Base-by-base conservation (phyloP, 495 filamentous ascomycete species). In the Penicillium steckii region DNA sequence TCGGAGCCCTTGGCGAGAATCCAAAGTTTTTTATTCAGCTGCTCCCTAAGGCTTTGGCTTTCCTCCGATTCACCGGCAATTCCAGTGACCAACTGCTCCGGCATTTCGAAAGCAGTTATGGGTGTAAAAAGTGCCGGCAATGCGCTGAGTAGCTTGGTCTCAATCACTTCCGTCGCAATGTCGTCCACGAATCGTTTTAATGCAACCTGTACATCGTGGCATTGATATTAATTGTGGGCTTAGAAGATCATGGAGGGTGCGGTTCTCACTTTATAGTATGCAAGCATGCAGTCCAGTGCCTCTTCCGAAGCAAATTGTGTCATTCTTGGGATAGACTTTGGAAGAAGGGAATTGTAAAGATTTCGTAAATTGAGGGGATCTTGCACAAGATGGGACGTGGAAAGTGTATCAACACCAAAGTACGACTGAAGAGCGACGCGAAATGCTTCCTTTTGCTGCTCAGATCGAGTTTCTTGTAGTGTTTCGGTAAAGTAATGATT, bases 151-250 rank as follows among this genome's bases (percentile, higher is more conserved):
- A 86, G 70, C 51, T 73, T 74, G 12, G 56, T 51, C 52, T 87
- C 84, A 22, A 85, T 74, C 2, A 80, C 80, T 46, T 80, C 65
- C 13, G 76, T 72, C 12, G 79, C 71, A 27, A 86, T 57, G 41
- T 84, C 76, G 43, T 87, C 83, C 27, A 85, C 63, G 57, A 88
- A 84, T 3, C 72, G 68, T 64, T 84, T 82, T 29, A 84, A 47
- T 1, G 85, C 82, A 60, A 87, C 82, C 85, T 27, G 26, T 27
- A 27, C 5, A 27, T 27, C 10, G 26, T 10, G 10, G 85, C 45
- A 32, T 21, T 47, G 23, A 3, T 32, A 29, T 50, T 10, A 49
- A 30, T 53, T 35, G 27, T 42, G 15, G 18, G 15, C 15, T 15
- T 27, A 10, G 2, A 32, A 59, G 24, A 46, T 18, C 12, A 44